These are phyloP conservation scores for Endotrypanum monterogeii DNA, from an alignment of 208 protist genomes.

Conservation along the genomic window DNA sequence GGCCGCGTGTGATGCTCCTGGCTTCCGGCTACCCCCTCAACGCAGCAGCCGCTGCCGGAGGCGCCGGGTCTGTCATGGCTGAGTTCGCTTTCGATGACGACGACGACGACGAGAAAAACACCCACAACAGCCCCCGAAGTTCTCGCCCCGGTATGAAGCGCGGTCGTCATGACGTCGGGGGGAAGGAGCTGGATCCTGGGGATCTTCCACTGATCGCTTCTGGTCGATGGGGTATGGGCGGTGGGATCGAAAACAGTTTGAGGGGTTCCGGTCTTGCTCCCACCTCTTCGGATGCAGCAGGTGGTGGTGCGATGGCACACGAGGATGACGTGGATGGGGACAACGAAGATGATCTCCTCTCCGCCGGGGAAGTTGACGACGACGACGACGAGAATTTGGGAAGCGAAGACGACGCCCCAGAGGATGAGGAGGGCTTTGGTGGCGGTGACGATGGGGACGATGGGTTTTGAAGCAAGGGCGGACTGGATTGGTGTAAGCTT, in stretches of 20 bases:
- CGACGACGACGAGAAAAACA: constrained; percentile 23
- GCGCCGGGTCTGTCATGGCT: constrained; percentile 1
- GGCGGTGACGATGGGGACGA: constrained; percentile 56
- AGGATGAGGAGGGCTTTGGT: constrained; percentile 42
- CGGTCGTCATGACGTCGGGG: constrained; percentile 33
- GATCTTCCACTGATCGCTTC: constrained; percentile 21
- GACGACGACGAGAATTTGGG: constrained; percentile 69
- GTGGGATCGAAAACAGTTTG: not conserved
- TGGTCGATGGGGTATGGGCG: constrained; percentile 8
- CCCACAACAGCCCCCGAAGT: not conserved
- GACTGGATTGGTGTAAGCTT: no score
- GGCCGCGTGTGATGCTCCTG: constrained; percentile 19
- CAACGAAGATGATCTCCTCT: constrained; percentile 53
- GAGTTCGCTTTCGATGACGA: constrained; percentile 35
- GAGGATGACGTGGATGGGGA: constrained; percentile 24
- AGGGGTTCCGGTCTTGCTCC: not conserved
- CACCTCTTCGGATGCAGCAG: constrained; percentile 6
- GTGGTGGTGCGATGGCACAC: not conserved
- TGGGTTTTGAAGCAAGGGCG: constrained; percentile 28
- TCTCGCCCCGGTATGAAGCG: constrained; percentile 14
- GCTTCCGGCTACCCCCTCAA: not conserved
- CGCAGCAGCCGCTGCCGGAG: constrained; percentile 6
- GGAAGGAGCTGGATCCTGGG: constrained; percentile 19
- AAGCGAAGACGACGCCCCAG: constrained; percentile 24
- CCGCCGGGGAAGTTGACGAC: constrained; percentile 37